Base-by-base conservation (phyloP, 2,329 filamentous ascomycete species). In the Aspergillus quadricinctus region DNA sequence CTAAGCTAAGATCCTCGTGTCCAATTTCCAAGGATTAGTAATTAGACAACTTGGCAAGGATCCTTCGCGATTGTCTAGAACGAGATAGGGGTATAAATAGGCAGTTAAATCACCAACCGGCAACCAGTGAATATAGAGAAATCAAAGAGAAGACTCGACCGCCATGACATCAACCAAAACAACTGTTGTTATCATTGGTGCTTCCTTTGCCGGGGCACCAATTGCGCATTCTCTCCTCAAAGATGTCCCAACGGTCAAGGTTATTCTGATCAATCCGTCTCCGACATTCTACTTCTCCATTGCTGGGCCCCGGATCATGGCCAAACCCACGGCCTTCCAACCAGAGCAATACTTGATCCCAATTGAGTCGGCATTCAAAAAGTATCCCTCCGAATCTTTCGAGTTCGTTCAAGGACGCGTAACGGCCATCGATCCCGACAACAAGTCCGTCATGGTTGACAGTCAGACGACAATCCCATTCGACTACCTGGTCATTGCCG, bases 401-500 rank as follows among this genome's bases (percentile, higher is more conserved):
- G 73, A 78, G 4, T 81, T 84, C 63, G 72, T 84, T 54, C 74
- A 79, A 25, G 83, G 74, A 17, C 70, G 72, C 2, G 82, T 78
- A 11, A 81, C 75, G 2, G 70, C 70, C 0, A 69, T 85, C 19
- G 75, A 83, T 53, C 66, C 72, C 1, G 60, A 69, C 2, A 63
- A 61, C 21, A 77, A 80, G 29, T 78, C 68, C 1, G 74, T 85
- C 6, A 69, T 72, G 3, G 73, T 82, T 65, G 49, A 65, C 61
- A 29, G 58, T 49, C n/a, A 56, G 46, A 49, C 57, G 49, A 23
- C 62, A 4, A 59, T 84, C 10, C 54, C 71, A 2, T 85, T 81
- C 65, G 77, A 83, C 61, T 78, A 80, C n/a, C 73, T 85, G 2
- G 72, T 85, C 50, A 78, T 85, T 56, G 81, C 82, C 8, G 83